Base-by-base conservation (phyloP, 495 filamentous ascomycete species). In the Aspergillus bridgeri region DNA sequence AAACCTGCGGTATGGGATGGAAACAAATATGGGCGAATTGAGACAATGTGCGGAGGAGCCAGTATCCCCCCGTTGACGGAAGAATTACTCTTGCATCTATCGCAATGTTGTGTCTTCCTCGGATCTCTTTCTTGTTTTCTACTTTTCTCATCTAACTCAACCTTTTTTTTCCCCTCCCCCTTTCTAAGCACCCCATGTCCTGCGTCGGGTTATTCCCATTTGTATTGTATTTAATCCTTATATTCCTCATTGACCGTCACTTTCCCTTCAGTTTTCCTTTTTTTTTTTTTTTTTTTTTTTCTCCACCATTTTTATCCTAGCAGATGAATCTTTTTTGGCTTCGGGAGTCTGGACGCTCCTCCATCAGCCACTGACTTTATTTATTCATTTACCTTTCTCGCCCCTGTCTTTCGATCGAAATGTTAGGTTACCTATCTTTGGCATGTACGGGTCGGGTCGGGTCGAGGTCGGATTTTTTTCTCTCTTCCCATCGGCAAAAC, bases 201-300 rank as follows among this genome's bases (percentile, higher is more conserved):
- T 56, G 33, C 33, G 33, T 15, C 33, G 33, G 33, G 33, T 9
- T 15, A n/a, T 61, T 59, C 56, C 56, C 47, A 59, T 59, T 58
- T 65, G 60, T 65, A 62, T 57, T 65, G 63, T 61, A 62, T 60
- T 62, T 62, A 62, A 65, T 58, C 27, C 7, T 20, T 20, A 47
- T 23, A 47, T 47, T 20, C 22, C 45, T 47, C 45, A n/a, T n/a
- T n/a, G n/a, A n/a, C n/a, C n/a, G n/a, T n/a, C n/a, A n/a, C n/a
- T n/a, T n/a, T n/a, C n/a, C n/a, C n/a, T n/a, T n/a, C n/a, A n/a
- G n/a, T 46, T 46, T 46, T 15, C 43, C 20, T 7, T 46, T 11
- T 22, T 47, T 47, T 7, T 18, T 18, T 20, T 47, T 20, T 47
- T 47, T 23, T 18, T 47, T 23, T 18, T 23, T 20, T 47, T 47